Conservation (phyloP, 306 rosid species). For the Vachellia pachyceras region DNA sequence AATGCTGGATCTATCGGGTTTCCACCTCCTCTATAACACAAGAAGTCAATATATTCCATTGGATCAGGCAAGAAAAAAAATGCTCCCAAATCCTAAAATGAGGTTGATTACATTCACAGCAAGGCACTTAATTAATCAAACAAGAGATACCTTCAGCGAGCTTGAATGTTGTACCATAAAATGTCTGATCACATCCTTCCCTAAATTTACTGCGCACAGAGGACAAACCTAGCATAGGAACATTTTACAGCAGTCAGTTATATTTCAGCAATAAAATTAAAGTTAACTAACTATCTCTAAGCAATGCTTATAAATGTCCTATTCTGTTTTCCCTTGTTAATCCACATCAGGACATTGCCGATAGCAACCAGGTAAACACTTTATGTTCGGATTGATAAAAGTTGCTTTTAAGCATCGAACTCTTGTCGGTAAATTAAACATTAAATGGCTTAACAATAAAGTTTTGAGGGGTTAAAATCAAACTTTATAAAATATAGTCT, state of each 20-base stretch:
- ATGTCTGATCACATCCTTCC: constrained; percentile 61
- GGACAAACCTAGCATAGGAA: constrained; percentile 80
- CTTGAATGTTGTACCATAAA: constrained; percentile 56
- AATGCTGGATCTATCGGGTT: constrained; percentile 46
- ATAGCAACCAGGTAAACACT: constrained; percentile 10
- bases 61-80: constrained; percentile 24
- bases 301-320: constrained; percentile 7
- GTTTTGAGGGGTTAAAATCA: neutral
- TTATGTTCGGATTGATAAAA: constrained; percentile 12
- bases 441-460: constrained; percentile 18
- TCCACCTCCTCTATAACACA: constrained; percentile 55
- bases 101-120: constrained; percentile 3
- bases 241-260: constrained; percentile 31
- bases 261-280: constrained; percentile 34
- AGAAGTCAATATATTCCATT: constrained; percentile 22
- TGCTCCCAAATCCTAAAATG: constrained; percentile 13
- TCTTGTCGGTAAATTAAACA: constrained; percentile 1
- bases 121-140: constrained; percentile 9
- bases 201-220: constrained; percentile 70
- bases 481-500: neutral
- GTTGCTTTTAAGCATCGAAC: constrained; percentile 20
- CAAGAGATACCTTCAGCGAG: constrained; percentile 65
- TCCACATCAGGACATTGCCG: constrained; percentile 31
- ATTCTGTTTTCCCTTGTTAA: constrained; percentile 2
- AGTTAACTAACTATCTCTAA: neutral